A percentile compares a stretch with the other conserved stretches of the same genome.
Conservation (phyloP, 495 filamentous ascomycete genomes). For the Aspergillus nidulans region DNA sequence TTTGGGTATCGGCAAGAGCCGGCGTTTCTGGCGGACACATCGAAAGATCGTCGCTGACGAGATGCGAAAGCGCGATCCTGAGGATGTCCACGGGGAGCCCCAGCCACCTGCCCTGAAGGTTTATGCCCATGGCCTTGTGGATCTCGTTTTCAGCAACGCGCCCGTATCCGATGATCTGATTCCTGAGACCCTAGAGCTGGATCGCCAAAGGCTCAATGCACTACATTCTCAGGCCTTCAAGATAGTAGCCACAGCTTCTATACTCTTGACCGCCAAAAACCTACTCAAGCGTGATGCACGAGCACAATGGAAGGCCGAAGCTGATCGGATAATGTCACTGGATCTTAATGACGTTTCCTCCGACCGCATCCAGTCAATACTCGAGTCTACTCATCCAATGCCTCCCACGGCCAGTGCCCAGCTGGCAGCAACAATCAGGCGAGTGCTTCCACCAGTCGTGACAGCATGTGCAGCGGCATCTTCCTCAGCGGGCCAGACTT, state of each 20-base stretch:
- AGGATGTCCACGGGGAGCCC: slow-evolving; percentile 52
- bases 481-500: slow-evolving; percentile 30
- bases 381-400: slow-evolving; percentile 79
- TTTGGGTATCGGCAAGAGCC: slow-evolving; percentile 54
- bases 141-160: slow-evolving; percentile 58
- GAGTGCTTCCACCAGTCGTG: slow-evolving; percentile 48
- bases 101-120: slow-evolving; percentile 52
- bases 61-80: slow-evolving; percentile 65
- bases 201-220: slow-evolving; percentile 62
- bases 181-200: slow-evolving; percentile 84
- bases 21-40: slow-evolving; percentile 68
- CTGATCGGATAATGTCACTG: slow-evolving; percentile 64
- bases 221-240: slow-evolving; percentile 66
- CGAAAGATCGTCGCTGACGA: slow-evolving; percentile 66
- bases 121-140: slow-evolving; percentile 70
- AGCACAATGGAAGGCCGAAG: slow-evolving; percentile 82
- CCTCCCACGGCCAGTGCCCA: slow-evolving; percentile 49
- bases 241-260: slow-evolving; percentile 73
- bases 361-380: slow-evolving; percentile 67
- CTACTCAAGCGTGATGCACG: slow-evolving; percentile 89
- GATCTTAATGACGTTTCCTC: slow-evolving; percentile 52
- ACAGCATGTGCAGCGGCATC: slow-evolving; percentile 34
- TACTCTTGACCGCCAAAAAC: slow-evolving; percentile 90
- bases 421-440: slow-evolving; percentile 47
- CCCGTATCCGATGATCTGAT: slow-evolving; percentile 54